Evolutionary conservation across 139 green algal species (phyloP), one percentile per base, ranked within the genome.

Genomic region (Micractinium conductrix): DNA sequence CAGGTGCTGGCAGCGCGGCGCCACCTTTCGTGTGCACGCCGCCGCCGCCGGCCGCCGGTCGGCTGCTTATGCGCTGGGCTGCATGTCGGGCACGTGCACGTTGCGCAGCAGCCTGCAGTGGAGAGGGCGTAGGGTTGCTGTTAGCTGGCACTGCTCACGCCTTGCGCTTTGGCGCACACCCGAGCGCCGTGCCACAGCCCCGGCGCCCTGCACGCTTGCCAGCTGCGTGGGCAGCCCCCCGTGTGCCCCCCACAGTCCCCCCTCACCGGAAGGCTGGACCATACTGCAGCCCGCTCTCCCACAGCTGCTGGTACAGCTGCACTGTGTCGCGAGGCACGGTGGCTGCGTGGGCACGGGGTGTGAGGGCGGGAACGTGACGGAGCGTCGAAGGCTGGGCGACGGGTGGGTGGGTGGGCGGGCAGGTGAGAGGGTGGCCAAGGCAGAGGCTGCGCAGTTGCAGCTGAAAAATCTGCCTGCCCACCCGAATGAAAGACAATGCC

Each of bases 271-370:
- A 98, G 8, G 95, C 91, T 0, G 95, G 95, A 8, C 95, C 95
- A 84, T 98, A 98, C 90, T 98, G 91, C 85, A 98, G 89, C 1
- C 95, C 95, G 55, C 90, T 90, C 48, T 95, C 92, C 35, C 85
- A 78, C 78, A 98, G 87, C 88, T 96, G 92, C 69, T 92, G 80
- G 83, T 98, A 98, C 53, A 98, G 86, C 35, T 88, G 62, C 19
- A 85, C 80, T 0, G 80, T 85, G 69, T 85, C 80, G 28, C 80
- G 80, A 0, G 80, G 80, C 43, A 85, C 71, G 33, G 80, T 85
- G 53, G 80, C 76, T 82, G 76, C 74, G 26, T 24, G 53, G 17
- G 28, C 40, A 30, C 0, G 35, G 65, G 65, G 35, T 19, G 72
- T 17, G 30, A 37, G 22, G n/a, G 44, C 2, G 45, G 72, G 42